These are phyloP conservation scores for Scheffersomyces titani DNA, from an alignment of 1,139 yeast genomes.

Conservation along the genomic window DNA sequence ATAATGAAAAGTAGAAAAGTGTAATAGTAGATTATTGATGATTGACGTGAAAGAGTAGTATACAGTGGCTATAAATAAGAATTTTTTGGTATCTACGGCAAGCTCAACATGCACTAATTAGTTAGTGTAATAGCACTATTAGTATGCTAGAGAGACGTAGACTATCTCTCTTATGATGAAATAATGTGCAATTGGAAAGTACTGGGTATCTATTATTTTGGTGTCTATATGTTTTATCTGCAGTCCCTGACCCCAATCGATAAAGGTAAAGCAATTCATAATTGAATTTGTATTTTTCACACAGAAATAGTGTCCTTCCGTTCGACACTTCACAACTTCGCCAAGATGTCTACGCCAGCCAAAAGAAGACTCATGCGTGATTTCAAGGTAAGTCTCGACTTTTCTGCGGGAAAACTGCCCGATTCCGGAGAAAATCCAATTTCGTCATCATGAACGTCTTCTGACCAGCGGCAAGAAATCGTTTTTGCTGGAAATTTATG, in stretches of 20 bases:
- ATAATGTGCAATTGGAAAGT: too few species aligned
- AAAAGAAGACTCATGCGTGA: slow-evolving; percentile 98
- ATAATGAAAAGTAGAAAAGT: not conserved
- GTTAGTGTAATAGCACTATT: not conserved
- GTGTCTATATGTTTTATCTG: not conserved
- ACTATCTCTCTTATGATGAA: too few species aligned
- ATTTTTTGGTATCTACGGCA: not conserved
- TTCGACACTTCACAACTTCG: not conserved
- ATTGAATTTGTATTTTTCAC: not conserved
- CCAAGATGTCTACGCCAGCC: slow-evolving; percentile 90
- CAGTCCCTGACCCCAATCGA: not conserved
- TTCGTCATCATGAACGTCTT: not conserved
- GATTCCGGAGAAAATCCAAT: not conserved
- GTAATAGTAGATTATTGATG: not conserved
- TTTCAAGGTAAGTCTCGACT: slow-evolving; percentile 63
- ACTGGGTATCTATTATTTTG: not conserved
- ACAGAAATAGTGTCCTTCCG: not conserved
- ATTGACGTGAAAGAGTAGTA: not conserved
- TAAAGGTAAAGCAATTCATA: too few species aligned
- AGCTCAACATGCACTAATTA: not conserved
- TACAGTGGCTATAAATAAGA: not conserved
- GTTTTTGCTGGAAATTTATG: not conserved
- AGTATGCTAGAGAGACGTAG: too few species aligned
- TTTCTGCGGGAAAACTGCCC: not conserved
- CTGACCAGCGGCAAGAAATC: not conserved